Evolutionary conservation across 2,329 filamentous ascomycete species (phyloP), one percentile per base, ranked within the genome.

Genomic region (Hansfordia pulvinata): DNA sequence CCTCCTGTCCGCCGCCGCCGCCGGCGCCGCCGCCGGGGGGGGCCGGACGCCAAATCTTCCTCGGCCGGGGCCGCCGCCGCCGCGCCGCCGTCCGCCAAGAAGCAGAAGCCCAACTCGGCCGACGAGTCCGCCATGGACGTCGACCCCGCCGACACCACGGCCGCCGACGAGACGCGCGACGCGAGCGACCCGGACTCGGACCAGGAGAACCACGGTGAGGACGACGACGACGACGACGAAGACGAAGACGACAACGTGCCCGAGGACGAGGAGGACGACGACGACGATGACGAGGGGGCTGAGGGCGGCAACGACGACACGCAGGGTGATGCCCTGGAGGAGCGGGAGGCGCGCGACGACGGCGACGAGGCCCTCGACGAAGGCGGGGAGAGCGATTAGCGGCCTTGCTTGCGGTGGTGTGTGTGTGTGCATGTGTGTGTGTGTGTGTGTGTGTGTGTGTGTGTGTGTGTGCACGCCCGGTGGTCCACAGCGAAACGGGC

Each of bases 351-450:
- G 4, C 53, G 53, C 35, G 55, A 56, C 21, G 47, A 46, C 2
- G 65, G 58, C 15, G 72, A 76, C 30, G 75, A 78, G 36, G 74
- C 70, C 9, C 47, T 76, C 31, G 71, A 75, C 36, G 54, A 61
- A 41, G 69, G 65, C 8, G 62, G 68, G 27, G 70, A 75, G 34
- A 73, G 68, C 38, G 68, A 72, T 30, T 71, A 44, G 11, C 20
- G 18, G n/a, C n/a, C n/a, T n/a, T n/a, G n/a, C n/a, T n/a, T n/a
- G n/a, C n/a, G n/a, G n/a, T n/a, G n/a, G n/a, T n/a, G n/a, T n/a
- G n/a, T n/a, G n/a, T n/a, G n/a, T n/a, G n/a, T n/a, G n/a, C n/a
- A n/a, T n/a, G n/a, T n/a, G n/a, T n/a, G n/a, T n/a, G n/a, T n/a
- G n/a, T n/a, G n/a, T n/a, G n/a, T n/a, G n/a, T n/a, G n/a, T n/a